These are phyloP conservation scores for Arctium minus DNA, from an alignment of 129 eudicot genomes.

Conservation along the genomic window DNA sequence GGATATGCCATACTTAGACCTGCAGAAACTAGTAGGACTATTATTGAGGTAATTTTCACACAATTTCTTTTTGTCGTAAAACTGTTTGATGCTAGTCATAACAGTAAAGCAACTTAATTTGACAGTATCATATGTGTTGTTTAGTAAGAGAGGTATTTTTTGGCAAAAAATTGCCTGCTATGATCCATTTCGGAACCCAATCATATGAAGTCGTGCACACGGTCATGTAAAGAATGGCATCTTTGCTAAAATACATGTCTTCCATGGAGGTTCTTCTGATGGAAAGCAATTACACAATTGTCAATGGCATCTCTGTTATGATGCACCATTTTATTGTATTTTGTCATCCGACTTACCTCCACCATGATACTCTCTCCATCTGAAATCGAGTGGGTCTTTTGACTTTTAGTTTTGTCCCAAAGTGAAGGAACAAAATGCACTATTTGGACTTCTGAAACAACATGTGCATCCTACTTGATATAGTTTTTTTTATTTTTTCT, in stretches of 20 bases:
- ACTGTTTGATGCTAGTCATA: not conserved
- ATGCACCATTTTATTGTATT: not conserved
- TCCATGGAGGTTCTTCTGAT: not conserved
- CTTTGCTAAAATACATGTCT: not conserved
- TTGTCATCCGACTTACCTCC: not conserved
- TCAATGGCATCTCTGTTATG: not conserved
- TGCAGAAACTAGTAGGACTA: conserved; percentile 64
- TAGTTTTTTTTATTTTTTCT: not conserved
- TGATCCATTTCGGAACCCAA: not conserved
- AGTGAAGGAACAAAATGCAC: not conserved
- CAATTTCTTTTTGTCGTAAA: not conserved
- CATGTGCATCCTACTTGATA: not conserved
- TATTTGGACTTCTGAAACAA: not conserved
- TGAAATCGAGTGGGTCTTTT: not conserved
- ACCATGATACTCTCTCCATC: not conserved
- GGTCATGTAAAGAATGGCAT: not conserved
- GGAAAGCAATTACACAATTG: not conserved
- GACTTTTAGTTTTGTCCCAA: not conserved
- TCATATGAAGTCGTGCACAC: not conserved
- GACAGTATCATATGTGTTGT: not conserved
- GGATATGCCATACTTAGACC: conserved; percentile 57
- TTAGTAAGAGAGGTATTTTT: not conserved
- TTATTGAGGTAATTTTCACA: conserved; percentile 54
- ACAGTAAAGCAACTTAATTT: not conserved
- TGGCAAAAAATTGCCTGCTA: not conserved